Evolutionary conservation across 2,329 filamentous ascomycete species (phyloP).

Genomic region (Neocucurbitaria cava): DNA sequence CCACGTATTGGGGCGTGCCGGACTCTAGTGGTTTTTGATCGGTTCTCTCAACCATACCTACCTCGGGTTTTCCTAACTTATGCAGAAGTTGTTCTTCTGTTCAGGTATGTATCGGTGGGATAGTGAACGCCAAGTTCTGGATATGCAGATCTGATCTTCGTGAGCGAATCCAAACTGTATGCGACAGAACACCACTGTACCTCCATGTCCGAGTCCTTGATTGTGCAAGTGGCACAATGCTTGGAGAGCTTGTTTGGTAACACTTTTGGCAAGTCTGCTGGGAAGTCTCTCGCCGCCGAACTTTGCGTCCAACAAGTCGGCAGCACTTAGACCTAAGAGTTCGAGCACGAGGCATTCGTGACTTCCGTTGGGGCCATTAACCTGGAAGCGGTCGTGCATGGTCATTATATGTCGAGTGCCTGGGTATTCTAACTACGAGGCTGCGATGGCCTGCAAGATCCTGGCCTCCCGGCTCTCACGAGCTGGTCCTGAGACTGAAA

Average conservation of each 20-base stretch:
- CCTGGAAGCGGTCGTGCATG: constrained; percentile 48
- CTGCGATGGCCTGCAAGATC: constrained; percentile 17
- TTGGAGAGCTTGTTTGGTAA: constrained; percentile 31
- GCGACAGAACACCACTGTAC: constrained; percentile 17
- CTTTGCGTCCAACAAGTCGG: constrained; percentile 42
- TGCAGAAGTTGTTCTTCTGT: constrained; percentile 25
- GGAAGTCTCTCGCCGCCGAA: constrained; percentile 49
- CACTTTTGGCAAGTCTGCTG: constrained; percentile 45
- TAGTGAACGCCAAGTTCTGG: constrained; percentile 31
- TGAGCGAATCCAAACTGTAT: constrained; percentile 7
- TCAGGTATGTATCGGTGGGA: constrained; percentile 23
- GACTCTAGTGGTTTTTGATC: constrained; percentile 26
- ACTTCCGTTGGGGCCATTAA: constrained; percentile 53
- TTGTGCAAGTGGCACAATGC: constrained; percentile 29
- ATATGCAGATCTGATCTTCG: constrained; percentile 31
- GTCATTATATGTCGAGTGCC: constrained; percentile 41
- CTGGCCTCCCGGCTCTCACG: constrained; percentile 20
- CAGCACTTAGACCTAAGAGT: constrained; percentile 51
- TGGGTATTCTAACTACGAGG: constrained; percentile 14
- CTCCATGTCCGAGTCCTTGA: constrained; percentile 33
- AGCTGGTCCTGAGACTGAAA: too few relatives aligned
- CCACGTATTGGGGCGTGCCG: constrained; percentile 28
- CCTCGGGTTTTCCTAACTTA: constrained; percentile 24
- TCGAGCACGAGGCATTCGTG: constrained; percentile 56
- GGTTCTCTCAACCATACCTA: constrained; percentile 16